A percentile compares a stretch with the other conserved stretches of the same genome.
These are phyloP conservation scores for Oryza brachyantha DNA, from an alignment of 176 grass and related monocot genomes.

Conservation along the genomic window DNA sequence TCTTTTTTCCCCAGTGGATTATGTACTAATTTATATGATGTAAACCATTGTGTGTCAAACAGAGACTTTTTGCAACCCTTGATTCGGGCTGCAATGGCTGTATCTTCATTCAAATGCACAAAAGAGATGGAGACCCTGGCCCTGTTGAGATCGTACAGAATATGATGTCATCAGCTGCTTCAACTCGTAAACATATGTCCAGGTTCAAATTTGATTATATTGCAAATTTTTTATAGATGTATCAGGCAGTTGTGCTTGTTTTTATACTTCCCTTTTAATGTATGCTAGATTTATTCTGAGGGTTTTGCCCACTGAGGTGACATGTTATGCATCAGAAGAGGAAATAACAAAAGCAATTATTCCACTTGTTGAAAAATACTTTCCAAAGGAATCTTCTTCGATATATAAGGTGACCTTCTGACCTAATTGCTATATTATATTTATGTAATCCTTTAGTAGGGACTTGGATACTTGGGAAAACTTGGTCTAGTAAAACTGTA, in stretches of 20 bases:
- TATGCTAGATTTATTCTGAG: constrained; percentile 81
- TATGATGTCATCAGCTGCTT: constrained; percentile 74
- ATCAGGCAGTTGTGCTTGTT: constrained; percentile 15
- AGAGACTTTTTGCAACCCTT: constrained; percentile 86
- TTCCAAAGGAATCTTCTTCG: constrained; percentile 56
- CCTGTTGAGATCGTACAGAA: constrained; percentile 84
- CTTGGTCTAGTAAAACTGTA: not conserved
- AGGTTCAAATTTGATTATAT: constrained; percentile 56
- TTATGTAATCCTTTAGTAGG: not conserved
- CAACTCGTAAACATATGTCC: constrained; percentile 95
- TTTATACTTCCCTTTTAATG: constrained; percentile 1
- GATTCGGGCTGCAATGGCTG: constrained; percentile 91
- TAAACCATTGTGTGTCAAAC: constrained; percentile 20
- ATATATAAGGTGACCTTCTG: constrained; percentile 56
- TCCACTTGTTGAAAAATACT: constrained; percentile 74
- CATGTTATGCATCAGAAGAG: constrained; percentile 92
- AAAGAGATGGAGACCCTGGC: constrained; percentile 56
- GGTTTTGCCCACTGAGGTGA: constrained; percentile 77
- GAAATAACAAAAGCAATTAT: constrained; percentile 83
- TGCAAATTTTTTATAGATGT: not conserved
- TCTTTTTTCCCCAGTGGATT: not conserved
- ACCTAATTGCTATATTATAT: constrained; percentile 1
- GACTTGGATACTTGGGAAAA: not conserved
- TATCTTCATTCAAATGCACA: constrained; percentile 93
- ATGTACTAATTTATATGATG: not conserved